Evolutionary conservation across 73 alveolate genomes (phyloP).

Genomic region (Paramecium pentaurelia): DNA sequence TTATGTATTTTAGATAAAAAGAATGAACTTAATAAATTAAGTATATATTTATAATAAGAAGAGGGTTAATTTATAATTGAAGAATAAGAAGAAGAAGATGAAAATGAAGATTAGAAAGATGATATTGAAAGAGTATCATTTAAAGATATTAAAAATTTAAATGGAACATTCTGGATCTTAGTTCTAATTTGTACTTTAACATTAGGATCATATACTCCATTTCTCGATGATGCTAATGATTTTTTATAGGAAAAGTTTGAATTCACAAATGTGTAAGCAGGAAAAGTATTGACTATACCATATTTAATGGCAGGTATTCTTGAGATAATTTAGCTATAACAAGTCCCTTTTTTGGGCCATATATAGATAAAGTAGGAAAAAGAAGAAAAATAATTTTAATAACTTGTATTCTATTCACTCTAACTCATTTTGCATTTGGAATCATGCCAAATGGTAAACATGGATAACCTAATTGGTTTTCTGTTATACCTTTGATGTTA

Average conservation of each 20-base stretch:
- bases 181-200: background rate
- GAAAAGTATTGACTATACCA: background rate
- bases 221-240: slow-evolving; percentile 24
- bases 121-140: background rate
- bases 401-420: background rate
- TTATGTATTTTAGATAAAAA: background rate
- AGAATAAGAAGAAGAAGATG: background rate
- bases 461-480: background rate
- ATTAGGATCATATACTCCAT: background rate
- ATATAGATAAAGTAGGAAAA: background rate
- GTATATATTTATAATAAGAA: background rate
- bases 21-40: background rate
- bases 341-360: background rate
- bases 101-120: background rate
- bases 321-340: background rate
- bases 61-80: background rate
- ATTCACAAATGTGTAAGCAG: background rate
- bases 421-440: background rate
- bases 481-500: background rate
- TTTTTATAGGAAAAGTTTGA: background rate
- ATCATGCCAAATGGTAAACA: background rate
- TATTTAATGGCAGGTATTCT: background rate
- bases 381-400: background rate
- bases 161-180: slow-evolving; percentile 25
- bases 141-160: background rate